Evolutionary conservation across 805 yeast species (phyloP).

Genomic region (Yueomyces sp.): DNA sequence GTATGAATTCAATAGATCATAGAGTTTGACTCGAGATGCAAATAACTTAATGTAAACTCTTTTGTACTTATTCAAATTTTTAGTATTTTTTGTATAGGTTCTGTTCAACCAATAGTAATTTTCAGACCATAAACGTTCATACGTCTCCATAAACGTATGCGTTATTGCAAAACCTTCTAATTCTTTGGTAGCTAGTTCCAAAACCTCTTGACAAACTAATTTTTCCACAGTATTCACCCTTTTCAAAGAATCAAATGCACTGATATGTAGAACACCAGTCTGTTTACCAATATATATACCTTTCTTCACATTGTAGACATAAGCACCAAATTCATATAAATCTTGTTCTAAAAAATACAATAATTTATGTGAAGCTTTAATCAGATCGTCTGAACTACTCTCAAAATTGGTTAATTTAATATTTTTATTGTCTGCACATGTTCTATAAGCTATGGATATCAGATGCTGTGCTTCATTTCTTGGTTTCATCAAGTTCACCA

Average conservation of each 20-base stretch:
- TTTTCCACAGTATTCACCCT: constrained; percentile 65
- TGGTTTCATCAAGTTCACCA: constrained; percentile 57
- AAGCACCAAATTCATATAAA: constrained; percentile 73
- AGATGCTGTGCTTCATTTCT: constrained; percentile 57
- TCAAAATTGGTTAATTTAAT: constrained; percentile 27
- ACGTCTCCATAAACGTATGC: constrained; percentile 45
- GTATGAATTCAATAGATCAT: constrained; percentile 80
- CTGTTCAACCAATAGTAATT: constrained; percentile 76
- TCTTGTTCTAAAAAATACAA: constrained; percentile 49
- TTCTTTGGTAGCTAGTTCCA: constrained; percentile 29
- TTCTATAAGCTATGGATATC: constrained; percentile 45
- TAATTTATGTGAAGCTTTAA: constrained; percentile 25
- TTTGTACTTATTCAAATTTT: constrained; percentile 18
- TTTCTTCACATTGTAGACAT: constrained; percentile 49
- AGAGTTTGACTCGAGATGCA: constrained; percentile 42
- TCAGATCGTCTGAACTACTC: constrained; percentile 24
- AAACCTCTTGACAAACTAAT: constrained; percentile 58
- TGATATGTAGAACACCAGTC: constrained; percentile 79
- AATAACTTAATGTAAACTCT: constrained; percentile 18
- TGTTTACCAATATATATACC: constrained; percentile 63
- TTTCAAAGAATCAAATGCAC: constrained; percentile 82
- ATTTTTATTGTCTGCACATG: constrained; percentile 30
- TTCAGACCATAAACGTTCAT: constrained; percentile 83
- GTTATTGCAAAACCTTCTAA: constrained; percentile 29
- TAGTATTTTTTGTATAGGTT: constrained; percentile 41